Base-by-base conservation (phyloP, 805 yeast species). In the Zygosaccharomyces kombuchaensis region DNA sequence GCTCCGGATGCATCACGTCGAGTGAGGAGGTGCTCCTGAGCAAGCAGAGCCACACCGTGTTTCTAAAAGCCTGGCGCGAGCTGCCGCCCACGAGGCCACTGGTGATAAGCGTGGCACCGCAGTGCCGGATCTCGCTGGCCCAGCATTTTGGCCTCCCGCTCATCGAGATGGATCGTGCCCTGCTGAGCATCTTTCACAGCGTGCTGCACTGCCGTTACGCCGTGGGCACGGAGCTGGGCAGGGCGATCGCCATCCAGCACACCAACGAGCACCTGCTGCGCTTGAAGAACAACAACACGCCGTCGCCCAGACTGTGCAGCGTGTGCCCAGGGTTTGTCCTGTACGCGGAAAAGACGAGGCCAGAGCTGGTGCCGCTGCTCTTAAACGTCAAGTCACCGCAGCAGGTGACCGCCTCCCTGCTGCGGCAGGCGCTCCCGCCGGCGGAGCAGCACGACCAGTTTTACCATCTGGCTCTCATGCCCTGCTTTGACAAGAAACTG, bases 311-410 rank as follows among this genome's bases (percentile, higher is more conserved):
- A 1, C 63, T 93, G 38, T 76, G 89, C 21, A 79, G 89, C 10
- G 75, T 84, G 0, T 91, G 98, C 65, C 99, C 99, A 0, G 99
- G 99, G 0, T 93, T 96, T 88, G 93, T 93, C 0, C 73, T 93
- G 22, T 93, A 93, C 59, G 96, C 91, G 0, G 98, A 93, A 55
- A 93, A 93, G 70, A 90, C 98, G 0, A 96, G 91, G 62, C 95
- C 96, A 0, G 81, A 85, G 52, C 70, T 93, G 8, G 67, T 89
- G 12, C 84, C 90, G 0, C 71, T 74, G 47, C 60, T 93, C 48
- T 79, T 95, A 9, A 75, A 75, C 29, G 84, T 86, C 35, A 87
- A 87, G 58, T 87, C 96, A 0, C 95, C 98, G 3, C 98, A 91
- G 66, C 97, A 88, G 62, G 84, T 91, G 42, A 87, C 97, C 0